Evolutionary conservation across 83 land plant genomes (phyloP), one percentile per base, ranked within the genome.

Genomic region (Picea abies): DNA sequence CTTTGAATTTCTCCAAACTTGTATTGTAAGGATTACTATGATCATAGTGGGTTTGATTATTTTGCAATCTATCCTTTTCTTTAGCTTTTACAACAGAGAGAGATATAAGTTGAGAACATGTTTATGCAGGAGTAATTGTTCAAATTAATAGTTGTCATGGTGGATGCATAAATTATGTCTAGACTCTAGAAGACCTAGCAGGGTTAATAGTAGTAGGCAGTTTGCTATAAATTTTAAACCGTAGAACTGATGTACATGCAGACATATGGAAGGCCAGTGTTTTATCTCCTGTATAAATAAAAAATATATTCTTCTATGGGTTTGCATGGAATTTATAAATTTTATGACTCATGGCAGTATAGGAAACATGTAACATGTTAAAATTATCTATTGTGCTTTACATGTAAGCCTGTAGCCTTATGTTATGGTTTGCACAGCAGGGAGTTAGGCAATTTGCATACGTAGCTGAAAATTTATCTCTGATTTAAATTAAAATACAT

Each of bases 191-290:
- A 22, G 26, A 75, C n/a, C 26, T 44, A 75, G 78, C 11, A 16
- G 4, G 1, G 11, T 15, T 49, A 32, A 25, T 12, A 3, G 11
- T 52, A 14, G 20, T 19, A 12, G 4, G 37, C 73, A 70, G 17
- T 69, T 69, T 35, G 44, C 19, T 70, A 37, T 68, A 68, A 68
- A 68, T 29, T 68, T 32, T 68, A 68, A 68, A 19, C 72, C 10
- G 5, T 35, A 37, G 6, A 25, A 25, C 23, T 32, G 39, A 68
- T 14, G 39, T 5, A 17, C 47, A 70, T 35, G 17, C 8, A 20
- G 8, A 41, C 73, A 35, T 70, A 16, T 8, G 8, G 16, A 5
- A 35, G 5, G 73, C 0, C n/a, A 35, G 17, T 70, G 44, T 70
- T 37, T 35, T 1, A 14, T 49, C 52, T 49, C 52, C 52, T 49